Base-by-base conservation (phyloP, 2,329 filamentous ascomycete genomes). In the Corinectria fuckeliana region DNA sequence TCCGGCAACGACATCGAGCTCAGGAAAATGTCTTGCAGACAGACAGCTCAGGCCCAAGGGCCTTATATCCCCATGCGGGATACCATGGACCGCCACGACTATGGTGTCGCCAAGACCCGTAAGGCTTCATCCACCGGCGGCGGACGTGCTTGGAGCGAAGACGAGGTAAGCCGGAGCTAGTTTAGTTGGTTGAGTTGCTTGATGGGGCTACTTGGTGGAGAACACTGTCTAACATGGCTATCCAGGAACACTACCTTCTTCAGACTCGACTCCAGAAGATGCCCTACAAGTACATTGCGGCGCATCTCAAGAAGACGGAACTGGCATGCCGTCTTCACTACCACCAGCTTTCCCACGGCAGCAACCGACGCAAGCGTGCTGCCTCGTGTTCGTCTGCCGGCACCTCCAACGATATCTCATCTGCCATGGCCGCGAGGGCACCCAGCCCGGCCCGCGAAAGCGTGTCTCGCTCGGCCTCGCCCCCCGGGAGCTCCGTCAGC, bases 221-320 rank as follows among this genome's bases (percentile, higher is more conserved):
- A 36, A 38, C 16, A 54, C 16, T 18, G 8, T 45, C 64, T 71
- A 68, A 67, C 58, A 51, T 21, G 41, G 49, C 44, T 44, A 30
- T 51, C 4, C 64, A 94, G 91, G 92, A 95, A 78, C 85, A 88
- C 58, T 95, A 94, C 75, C 88, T 95, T 54, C 84, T 95, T 61
- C 90, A 93, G 77, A 93, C 90, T 61, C 90, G 91, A 58, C 85
- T 91, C 71, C 90, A 93, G 71, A 94, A 94, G 79, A 92, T 94
- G 88, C 91, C 91, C 1, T 95, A 95, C 78, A 95, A 94, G 82
- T 91, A 94, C 74, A 95, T 95, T 73, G 91, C 91, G 58, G 86
- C 89, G 59, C 89, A 93, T 69, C 80, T 95, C 67, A 92, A 93
- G 78, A 96, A 95, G 82, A 95, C 91, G 1, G 91, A 95, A 79